phyloP scores from a whole-genome alignment of 2,329 filamentous ascomycete species.

The Didymellaceae sp. region DNA sequence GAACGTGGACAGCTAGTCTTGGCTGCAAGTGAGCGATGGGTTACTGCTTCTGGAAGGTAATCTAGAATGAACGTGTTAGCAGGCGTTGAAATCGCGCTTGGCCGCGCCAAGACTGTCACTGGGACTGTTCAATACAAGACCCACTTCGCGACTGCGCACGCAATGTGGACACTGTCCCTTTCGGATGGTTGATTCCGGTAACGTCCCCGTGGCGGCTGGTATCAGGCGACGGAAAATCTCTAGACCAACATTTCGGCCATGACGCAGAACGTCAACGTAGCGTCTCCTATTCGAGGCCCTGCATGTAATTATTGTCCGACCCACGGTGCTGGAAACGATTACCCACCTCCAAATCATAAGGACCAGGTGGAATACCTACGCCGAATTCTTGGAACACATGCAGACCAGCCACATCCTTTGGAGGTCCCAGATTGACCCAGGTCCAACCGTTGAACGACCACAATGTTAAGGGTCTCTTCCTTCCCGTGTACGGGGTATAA shows the following conservation, averaged over 20 bases:
- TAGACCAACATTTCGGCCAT: conserved; percentile 2
- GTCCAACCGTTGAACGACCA: conserved; percentile 8
- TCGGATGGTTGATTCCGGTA: conserved; percentile 7
- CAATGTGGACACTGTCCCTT: conserved; percentile 2
- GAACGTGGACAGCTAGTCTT: conserved; percentile 6
- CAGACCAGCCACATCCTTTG: conserved; percentile 5
- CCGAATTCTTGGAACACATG: conserved; percentile 2
- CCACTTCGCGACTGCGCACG: conserved; percentile 8
- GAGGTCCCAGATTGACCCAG: neutral
- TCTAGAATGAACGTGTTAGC: neutral
- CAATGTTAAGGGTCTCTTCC: conserved; percentile 7
- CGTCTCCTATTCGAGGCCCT: conserved; percentile 7
- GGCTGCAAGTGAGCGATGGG: conserved; percentile 1
- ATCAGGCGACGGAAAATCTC: conserved; percentile 17
- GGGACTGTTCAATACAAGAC: conserved; percentile 4
- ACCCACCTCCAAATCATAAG: neutral
- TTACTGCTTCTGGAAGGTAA: conserved; percentile 16
- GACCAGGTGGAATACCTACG: neutral
- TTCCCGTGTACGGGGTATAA: conserved; percentile 19
- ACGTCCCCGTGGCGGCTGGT: neutral
- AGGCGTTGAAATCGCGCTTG: conserved; percentile 5
- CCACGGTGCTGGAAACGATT: conserved; percentile 12
- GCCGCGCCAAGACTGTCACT: conserved; percentile 12
- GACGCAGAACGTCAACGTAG: conserved; percentile 5
- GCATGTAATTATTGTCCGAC: conserved; percentile 18